These are phyloP conservation scores for Plectosphaerella plurivora DNA, from an alignment of 2,329 filamentous ascomycete genomes.

Conservation along the genomic window DNA sequence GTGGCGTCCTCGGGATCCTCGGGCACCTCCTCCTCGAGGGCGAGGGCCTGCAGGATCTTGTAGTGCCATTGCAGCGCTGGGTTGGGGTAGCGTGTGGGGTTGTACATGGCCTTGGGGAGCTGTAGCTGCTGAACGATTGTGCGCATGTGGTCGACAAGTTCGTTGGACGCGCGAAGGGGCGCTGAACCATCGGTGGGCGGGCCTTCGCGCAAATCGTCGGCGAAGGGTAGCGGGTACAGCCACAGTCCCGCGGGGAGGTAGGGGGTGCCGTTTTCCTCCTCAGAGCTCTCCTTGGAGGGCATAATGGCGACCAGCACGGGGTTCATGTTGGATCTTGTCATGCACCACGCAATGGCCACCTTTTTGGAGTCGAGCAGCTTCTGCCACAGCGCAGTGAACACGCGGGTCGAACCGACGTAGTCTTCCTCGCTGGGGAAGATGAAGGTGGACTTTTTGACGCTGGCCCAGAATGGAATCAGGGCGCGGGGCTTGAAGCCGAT, in stretches of 20 bases:
- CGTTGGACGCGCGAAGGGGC: conserved; percentile 57
- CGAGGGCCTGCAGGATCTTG: conserved; percentile 84
- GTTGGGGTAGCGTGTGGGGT: conserved; percentile 85
- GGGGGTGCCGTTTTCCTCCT: conserved; percentile 62
- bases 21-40: conserved; percentile 86
- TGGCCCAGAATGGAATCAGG: conserved; percentile 76
- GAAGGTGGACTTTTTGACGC: conserved; percentile 80
- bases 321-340: conserved; percentile 74
- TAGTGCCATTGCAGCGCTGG: conserved; percentile 96
- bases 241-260: conserved; percentile 79
- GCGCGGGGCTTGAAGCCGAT: conserved; percentile 88
- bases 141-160: conserved; percentile 77
- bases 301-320: conserved; percentile 79
- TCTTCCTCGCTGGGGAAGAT: conserved; percentile 92
- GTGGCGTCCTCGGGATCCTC: conserved; percentile 73
- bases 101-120: conserved; percentile 79
- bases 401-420: conserved; percentile 84
- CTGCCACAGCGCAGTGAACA: conserved; percentile 86
- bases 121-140: conserved; percentile 80
- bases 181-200: conserved; percentile 66
- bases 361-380: conserved; percentile 78
- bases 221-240: conserved; percentile 83
- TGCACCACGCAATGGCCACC: conserved; percentile 84
- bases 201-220: conserved; percentile 77
- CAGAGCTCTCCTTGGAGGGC: conserved; percentile 63